These are phyloP conservation scores for Candida ulmi DNA, from an alignment of 805 yeast species.

Conservation along the genomic window DNA sequence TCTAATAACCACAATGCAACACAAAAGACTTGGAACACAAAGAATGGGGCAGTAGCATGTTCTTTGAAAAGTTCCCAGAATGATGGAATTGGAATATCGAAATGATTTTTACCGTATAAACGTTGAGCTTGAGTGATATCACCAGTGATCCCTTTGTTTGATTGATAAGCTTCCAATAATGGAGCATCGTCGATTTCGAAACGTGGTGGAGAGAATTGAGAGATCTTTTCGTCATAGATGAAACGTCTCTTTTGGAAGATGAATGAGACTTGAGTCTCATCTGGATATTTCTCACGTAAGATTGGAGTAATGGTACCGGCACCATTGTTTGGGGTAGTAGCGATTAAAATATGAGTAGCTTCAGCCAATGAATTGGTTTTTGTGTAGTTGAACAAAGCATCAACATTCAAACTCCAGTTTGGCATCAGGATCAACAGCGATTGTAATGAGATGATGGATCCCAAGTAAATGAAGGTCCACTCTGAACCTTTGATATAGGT, in stretches of 20 bases:
- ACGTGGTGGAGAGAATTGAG: conserved; percentile 73
- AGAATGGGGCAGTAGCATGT: conserved; percentile 97
- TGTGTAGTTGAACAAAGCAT: conserved; percentile 63
- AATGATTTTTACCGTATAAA: conserved; percentile 76
- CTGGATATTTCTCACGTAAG: conserved; percentile 46
- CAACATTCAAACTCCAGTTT: conserved; percentile 80
- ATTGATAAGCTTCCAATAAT: conserved; percentile 50
- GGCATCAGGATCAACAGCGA: conserved; percentile 81
- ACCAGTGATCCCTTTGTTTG: conserved; percentile 48
- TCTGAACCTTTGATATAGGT: conserved; percentile 80
- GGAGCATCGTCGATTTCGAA: conserved; percentile 59
- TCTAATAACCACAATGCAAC: conserved; percentile 95
- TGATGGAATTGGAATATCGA: conserved; percentile 94
- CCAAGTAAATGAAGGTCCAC: conserved; percentile 90
- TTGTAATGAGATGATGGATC: conserved; percentile 69
- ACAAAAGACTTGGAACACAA: conserved; percentile 93
- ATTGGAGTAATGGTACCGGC: conserved; percentile 73
- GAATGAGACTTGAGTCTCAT: conserved; percentile 63
- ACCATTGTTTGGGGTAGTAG: conserved; percentile 84
- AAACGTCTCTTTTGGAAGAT: conserved; percentile 90
- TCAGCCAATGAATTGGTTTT: conserved; percentile 45
- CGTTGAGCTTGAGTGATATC: conserved; percentile 45
- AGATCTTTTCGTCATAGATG: conserved; percentile 49
- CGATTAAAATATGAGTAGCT: conserved; percentile 69
- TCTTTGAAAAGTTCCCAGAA: conserved; percentile 88